A percentile compares a stretch with the other conserved stretches of the same genome.
These are phyloP conservation scores for Phytophthora cryptogea DNA, from an alignment of 352 stramenopile species.

Conservation along the genomic window DNA sequence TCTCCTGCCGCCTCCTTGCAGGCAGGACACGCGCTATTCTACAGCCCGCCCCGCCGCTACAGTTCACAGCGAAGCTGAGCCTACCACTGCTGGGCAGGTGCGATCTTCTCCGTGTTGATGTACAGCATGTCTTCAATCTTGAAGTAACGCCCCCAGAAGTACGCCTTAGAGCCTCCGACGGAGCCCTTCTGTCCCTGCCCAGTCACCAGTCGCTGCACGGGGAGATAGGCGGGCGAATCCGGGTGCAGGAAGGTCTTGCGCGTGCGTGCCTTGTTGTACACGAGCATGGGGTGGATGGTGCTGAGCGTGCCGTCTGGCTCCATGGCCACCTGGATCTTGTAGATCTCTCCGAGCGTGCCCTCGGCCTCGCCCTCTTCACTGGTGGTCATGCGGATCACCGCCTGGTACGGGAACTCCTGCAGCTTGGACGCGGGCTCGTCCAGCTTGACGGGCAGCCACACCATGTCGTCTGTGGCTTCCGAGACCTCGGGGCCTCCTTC, in stretches of 20 bases:
- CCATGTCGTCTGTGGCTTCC: conserved; percentile 40
- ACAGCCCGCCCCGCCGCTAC: conserved; percentile 16
- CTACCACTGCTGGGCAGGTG: conserved; percentile 82
- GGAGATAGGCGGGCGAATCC: conserved; percentile 76
- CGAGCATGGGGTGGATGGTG: conserved; percentile 82
- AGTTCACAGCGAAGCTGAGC: not conserved
- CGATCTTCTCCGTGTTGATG: conserved; percentile 85
- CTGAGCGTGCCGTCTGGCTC: conserved; percentile 61
- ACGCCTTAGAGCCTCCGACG: conserved; percentile 81
- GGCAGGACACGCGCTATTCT: conserved; percentile 25
- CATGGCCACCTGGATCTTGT: conserved; percentile 90
- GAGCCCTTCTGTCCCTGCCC: conserved; percentile 57
- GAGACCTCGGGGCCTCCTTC: conserved; percentile 13
- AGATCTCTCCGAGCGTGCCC: conserved; percentile 85
- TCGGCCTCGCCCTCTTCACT: conserved; percentile 68
- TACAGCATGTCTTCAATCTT: conserved; percentile 86
- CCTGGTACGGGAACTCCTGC: conserved; percentile 79
- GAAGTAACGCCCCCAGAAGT: conserved; percentile 88
- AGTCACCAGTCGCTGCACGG: conserved; percentile 66
- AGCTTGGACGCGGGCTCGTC: conserved; percentile 83
- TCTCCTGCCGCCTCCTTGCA: conserved; percentile 14
- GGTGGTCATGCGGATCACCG: conserved; percentile 86
- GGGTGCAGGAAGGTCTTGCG: conserved; percentile 89
- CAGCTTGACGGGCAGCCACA: conserved; percentile 84
- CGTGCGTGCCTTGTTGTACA: conserved; percentile 88